Evolutionary conservation across 164 flowering plant species (phyloP), one percentile per base, ranked within the genome.

Genomic region (Stephania japonica): DNA sequence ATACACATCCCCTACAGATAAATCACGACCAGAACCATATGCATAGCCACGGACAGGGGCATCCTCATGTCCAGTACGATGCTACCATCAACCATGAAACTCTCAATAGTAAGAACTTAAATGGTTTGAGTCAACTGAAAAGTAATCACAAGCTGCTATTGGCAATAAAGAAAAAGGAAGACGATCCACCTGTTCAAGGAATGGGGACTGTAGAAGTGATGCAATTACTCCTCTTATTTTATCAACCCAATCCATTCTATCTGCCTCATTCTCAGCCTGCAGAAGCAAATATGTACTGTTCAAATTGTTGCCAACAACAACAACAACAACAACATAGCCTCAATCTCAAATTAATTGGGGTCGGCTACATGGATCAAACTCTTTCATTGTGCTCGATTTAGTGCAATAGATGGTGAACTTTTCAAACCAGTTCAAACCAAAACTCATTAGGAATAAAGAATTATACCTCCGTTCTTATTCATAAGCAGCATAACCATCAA

Each of bases 261-360:
- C 99, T 66, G 92, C 94, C 80, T 80, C 97, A 85, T 78, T 91
- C 87, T 94, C 99, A 80, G 98, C 97, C 99, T 94, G 82, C 74
- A 71, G 59, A 56, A 56, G 63, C 63, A 56, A 44, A 44, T 44
- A 44, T 8, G 10, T 44, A 44, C 50, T 44, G 10, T 32, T 32
- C 38, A 32, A 32, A 32, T 32, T 32, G 38, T 32, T 32, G 38
- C 38, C 38, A 32, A 32, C 38, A 32, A 32, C 38, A 32, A 32
- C 38, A 32, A 32, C 38, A 32, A 32, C 38, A 32, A 32, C 38
- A 32, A 32, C 38, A 32, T 32, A 32, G 38, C 38, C 38, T 32
- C 38, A 32, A 4, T 32, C 38, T 4, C 38, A 32, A 32, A 32
- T 32, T 32, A 32, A 32, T 4, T 32, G 0, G 0, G 38, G 38